Conservation (phyloP, 352 stramenopile genomes). For the Nothophytophthora sp. region DNA sequence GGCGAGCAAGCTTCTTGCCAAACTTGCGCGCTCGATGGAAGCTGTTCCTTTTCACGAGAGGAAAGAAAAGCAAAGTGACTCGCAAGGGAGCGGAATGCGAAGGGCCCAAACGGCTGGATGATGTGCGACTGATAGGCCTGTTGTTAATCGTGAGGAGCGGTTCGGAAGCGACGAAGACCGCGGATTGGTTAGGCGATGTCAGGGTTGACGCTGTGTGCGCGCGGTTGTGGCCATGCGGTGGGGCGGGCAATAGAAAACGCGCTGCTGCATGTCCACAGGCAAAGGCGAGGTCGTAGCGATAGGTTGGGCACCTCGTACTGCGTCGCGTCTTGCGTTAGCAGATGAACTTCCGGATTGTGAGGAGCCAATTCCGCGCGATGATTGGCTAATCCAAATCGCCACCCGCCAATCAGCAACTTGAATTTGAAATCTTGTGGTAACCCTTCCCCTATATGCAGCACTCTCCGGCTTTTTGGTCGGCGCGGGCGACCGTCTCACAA, state of each 20-base stretch:
- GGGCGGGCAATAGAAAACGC: conserved; percentile 8
- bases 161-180: too few species aligned
- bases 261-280: conserved; percentile 1
- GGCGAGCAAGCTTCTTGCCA: conserved; percentile 9
- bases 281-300: conserved; percentile 22
- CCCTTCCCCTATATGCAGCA: too few species aligned
- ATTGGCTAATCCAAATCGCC: conserved; percentile 15
- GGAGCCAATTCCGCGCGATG: too few species aligned
- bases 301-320: conserved; percentile 16
- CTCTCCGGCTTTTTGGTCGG: too few species aligned
- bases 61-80: conserved; percentile 29
- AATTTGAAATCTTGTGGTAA: too few species aligned
- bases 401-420: conserved; percentile 9
- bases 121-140: conserved; percentile 3
- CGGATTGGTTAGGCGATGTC: too few species aligned
- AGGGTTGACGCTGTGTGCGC: conserved; percentile 7
- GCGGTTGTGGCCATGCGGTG: conserved; percentile 17
- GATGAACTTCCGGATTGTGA: too few species aligned
- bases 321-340: conserved; percentile 8
- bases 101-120: too few species aligned
- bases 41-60: conserved; percentile 16
- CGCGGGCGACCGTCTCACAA: too few species aligned
- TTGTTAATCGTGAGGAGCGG: conserved; percentile 14
- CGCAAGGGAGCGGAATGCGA: too few species aligned
- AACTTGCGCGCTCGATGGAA: conserved; percentile 10